Evolutionary conservation across 768 basidiomycete genomes (phyloP), one percentile per base, ranked within the genome.

Genomic region (Suillus plorans): DNA sequence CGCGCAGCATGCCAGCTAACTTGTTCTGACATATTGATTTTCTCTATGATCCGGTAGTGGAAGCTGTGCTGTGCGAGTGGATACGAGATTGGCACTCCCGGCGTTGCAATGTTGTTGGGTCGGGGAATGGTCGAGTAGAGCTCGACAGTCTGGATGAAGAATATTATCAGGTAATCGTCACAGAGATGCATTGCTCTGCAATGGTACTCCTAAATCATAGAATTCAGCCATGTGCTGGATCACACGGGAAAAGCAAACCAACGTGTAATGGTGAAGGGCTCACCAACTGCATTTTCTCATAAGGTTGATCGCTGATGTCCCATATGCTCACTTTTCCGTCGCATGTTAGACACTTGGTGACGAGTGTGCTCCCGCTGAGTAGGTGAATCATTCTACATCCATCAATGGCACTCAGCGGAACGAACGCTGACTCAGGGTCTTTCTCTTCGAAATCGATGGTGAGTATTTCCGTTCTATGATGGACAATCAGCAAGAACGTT

Each of bases 31-130:
- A 87, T 74, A 36, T 77, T 73, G 66, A 85, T 77, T 39, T 77
- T 82, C 73, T 89, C 87, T 49, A 88, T 76, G n/a, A 77, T 79
- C 84, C 85, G 25, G 2, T 28, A 89, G 50, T 78, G 84, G 79
- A 85, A 88, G 61, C 75, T 72, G 74, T 84, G 78, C 37, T 73
- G 74, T 16, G 81, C 76, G 49, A 85, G 69, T 1, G 88, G 86
- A 45, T 80, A 76, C 7, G 85, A 72, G 45, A 76, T 66, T 25
- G 67, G 69, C 2, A 69, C 60, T 2, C 67, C 65, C 7, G 42
- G 66, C 52, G 47, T 64, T 20, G 66, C 62, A 57, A 69, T 68
- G 55, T 71, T 63, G 58, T 39, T 71, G 0, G 52, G 67, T 16
- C 71, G 69, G 7, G 77, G 72, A 14, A 67, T 63, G 55, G 80